Evolutionary conservation across 1,284 basidiomycete genomes (phyloP).

Genomic region (Trichosporon asahii): DNA sequence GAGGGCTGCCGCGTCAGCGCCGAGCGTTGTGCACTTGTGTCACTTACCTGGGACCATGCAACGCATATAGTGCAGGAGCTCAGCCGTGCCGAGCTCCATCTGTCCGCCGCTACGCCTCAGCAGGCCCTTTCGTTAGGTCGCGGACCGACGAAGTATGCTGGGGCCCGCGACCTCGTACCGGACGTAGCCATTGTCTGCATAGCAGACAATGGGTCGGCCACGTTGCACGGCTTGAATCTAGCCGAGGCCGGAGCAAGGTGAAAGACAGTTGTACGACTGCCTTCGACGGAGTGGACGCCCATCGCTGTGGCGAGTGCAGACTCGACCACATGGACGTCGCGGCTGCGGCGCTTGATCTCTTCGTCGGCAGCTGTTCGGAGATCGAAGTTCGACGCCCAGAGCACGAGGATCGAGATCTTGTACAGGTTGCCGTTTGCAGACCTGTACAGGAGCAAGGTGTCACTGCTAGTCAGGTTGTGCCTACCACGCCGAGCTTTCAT

Average conservation of each 20-base stretch:
- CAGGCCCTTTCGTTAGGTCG: neutral
- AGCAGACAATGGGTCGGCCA: neutral
- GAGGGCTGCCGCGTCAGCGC: neutral
- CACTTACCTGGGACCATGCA: neutral
- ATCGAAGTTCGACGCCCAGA: neutral
- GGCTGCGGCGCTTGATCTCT: neutral
- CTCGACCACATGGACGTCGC: neutral
- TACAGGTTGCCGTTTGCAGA: neutral
- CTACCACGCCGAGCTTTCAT: neutral
- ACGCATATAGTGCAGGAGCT: conserved; percentile 1
- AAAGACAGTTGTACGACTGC: neutral
- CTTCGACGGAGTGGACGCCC: neutral
- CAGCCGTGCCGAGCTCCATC: neutral
- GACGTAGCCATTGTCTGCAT: neutral
- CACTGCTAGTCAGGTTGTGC: neutral
- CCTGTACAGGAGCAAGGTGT: neutral
- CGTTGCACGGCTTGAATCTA: neutral
- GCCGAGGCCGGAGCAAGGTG: neutral
- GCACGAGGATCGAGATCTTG: neutral
- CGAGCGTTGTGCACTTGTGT: neutral
- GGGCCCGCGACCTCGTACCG: neutral
- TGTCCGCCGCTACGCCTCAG: neutral
- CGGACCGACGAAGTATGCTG: neutral
- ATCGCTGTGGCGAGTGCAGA: neutral
- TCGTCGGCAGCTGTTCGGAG: neutral